Conservation (phyloP, 331 rosid species). For the Phaseolus coccineus region DNA sequence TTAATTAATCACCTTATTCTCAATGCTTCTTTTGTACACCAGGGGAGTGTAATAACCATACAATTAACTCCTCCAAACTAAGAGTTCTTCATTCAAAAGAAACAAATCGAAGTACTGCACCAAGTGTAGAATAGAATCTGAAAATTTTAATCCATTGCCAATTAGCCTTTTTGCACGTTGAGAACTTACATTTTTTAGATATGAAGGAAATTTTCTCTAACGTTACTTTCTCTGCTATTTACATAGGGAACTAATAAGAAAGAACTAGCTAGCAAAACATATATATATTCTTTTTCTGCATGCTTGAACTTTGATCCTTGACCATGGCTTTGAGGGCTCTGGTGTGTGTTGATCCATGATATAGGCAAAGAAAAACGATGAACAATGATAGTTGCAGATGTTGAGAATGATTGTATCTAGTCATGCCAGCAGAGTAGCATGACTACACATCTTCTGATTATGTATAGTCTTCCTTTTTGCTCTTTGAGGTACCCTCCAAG, state of each 20-base stretch:
- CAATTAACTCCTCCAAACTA: background rate
- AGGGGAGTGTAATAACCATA: background rate
- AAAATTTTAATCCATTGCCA: slow-evolving; percentile 6
- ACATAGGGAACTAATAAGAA: slow-evolving; percentile 42
- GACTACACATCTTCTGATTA: slow-evolving; percentile 81
- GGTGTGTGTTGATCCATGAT: slow-evolving; percentile 2
- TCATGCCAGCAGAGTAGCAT: slow-evolving; percentile 97
- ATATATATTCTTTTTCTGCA: slow-evolving; percentile 5
- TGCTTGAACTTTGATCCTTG: slow-evolving; percentile 38
- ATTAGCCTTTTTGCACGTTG: slow-evolving; percentile 35
- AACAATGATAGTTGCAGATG: background rate
- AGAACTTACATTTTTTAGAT: slow-evolving; percentile 31
- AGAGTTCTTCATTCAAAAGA: slow-evolving; percentile 8
- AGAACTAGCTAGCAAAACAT: slow-evolving; percentile 11
- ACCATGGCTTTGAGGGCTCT: background rate
- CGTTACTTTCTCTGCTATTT: slow-evolving; percentile 52
- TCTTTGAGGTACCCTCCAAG: slow-evolving; percentile 78
- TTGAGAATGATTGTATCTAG: slow-evolving; percentile 23
- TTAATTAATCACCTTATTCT: background rate
- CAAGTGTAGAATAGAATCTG: slow-evolving; percentile 6
- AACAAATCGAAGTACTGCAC: background rate
- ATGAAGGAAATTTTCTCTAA: slow-evolving; percentile 45
- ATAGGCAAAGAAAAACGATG: background rate
- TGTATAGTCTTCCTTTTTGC: slow-evolving; percentile 84
- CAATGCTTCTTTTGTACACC: background rate